phyloP scores from a whole-genome alignment of 73 alveolate genomes.

The Tetrahymena elliotti region DNA sequence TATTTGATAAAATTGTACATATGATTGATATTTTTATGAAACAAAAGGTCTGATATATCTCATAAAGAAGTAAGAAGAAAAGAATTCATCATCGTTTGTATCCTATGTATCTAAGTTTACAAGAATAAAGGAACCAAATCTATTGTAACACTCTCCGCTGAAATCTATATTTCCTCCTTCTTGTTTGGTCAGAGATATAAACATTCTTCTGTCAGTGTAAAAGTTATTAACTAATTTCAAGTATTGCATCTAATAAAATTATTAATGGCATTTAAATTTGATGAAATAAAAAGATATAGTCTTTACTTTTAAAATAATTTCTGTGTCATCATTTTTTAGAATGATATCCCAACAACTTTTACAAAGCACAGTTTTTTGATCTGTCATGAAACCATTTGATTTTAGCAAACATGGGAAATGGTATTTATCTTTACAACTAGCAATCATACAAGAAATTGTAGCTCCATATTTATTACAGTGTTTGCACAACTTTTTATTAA shows the following conservation, averaged over 20 bases:
- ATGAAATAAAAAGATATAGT: too few relatives aligned
- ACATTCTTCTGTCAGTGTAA: background rate
- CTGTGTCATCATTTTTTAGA: background rate
- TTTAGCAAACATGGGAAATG: constrained; percentile 28
- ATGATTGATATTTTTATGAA: background rate
- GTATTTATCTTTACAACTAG: constrained; percentile 21
- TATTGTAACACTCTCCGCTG: background rate
- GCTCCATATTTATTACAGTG: constrained; percentile 19
- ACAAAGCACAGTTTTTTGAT: constrained; percentile 5
- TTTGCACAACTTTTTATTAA: constrained; percentile 5
- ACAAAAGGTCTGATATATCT: background rate
- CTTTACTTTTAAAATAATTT: background rate
- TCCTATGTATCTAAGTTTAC: background rate
- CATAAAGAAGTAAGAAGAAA: background rate
- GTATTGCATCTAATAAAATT: background rate
- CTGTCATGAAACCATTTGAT: constrained; percentile 12
- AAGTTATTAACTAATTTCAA: background rate
- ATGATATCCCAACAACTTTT: background rate
- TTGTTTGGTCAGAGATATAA: background rate
- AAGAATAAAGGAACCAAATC: background rate
- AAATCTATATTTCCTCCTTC: background rate
- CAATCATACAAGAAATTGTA: constrained; percentile 2
- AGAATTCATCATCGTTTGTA: background rate
- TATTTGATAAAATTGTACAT: background rate
- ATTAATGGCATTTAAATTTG: too few relatives aligned